Base-by-base conservation (phyloP, 2,329 filamentous ascomycete genomes). In the Neonectria neomacrospora region DNA sequence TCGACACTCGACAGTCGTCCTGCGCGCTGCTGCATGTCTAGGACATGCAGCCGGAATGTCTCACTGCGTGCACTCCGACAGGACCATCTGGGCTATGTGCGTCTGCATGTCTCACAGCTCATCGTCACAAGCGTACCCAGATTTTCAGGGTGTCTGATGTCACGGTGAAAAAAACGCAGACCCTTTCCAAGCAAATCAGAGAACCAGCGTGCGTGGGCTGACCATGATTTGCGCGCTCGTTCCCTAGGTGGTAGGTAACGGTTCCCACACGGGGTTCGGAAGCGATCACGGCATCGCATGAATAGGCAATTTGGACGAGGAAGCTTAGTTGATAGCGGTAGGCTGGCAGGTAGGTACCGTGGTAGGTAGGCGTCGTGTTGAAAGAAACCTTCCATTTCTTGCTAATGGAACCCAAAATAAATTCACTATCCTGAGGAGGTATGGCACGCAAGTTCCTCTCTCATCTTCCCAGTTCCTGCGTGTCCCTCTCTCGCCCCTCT, bases 1-100 rank as follows among this genome's bases (percentile, higher is more conserved):
- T 71, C 65, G 69, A 71, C 44, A 51, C 34, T 41, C 37, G 34
- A 37, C 34, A n/a, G 44, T 41, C 60, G 48, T 58, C 45, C 39
- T 69, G 67, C 58, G 53, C 61, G 53, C 48, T 66, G 66, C 70
- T 76, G 73, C 69, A 73, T 76, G 76, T 79, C 78, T 70, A 1
- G 66, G 75, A 76, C 74, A 74, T 76, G 70, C 74, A 71, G 69
- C 63, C 67, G 68, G 67, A 70, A 74, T 80, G 78, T 80, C 78
- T 80, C 71, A 76, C 71, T 75, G 65, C 54, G 54, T 65, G 52
- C 62, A 63, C 73, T 77, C 77, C 74, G 73, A 79, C 69, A 78
- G 78, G 76, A 48, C 74, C 64, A 76, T 77, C 71, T 73, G 59
- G 45, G 44, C 50, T 65, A 64, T 59, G 60, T 70, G 71, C 71